phyloP scores from a whole-genome alignment of 2,329 filamentous ascomycete species.

The Penicillium sp. region DNA sequence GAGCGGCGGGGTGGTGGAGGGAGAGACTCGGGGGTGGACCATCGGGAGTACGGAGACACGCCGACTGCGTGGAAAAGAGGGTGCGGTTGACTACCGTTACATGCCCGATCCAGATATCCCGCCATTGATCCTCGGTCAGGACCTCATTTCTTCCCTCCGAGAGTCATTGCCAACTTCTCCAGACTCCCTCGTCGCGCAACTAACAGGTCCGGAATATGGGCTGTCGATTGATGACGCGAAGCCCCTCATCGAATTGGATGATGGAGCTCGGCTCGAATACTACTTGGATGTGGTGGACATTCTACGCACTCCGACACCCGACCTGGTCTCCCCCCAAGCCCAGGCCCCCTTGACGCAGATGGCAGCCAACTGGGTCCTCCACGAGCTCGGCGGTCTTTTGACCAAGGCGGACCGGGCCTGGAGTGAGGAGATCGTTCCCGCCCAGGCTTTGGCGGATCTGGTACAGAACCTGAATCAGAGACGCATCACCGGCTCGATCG shows the following conservation, averaged over 20 bases:
- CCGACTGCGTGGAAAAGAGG: constrained; percentile 82
- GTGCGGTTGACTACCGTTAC: constrained; percentile 94
- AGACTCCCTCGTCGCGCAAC: constrained; percentile 59
- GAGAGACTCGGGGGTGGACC: constrained; percentile 91
- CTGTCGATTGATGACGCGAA: constrained; percentile 77
- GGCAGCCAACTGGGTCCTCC: constrained; percentile 64
- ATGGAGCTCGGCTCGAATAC: constrained; percentile 74
- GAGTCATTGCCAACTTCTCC: constrained; percentile 63
- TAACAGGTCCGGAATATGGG: constrained; percentile 57
- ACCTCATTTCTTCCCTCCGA: constrained; percentile 61
- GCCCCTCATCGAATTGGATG: constrained; percentile 69
- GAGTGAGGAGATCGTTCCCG: constrained; percentile 36
- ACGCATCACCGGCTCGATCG: constrained; percentile 50
- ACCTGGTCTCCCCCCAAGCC: constrained; percentile 22
- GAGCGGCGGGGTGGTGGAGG: constrained; percentile 64
- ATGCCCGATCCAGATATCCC: constrained; percentile 94
- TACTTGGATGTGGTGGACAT: constrained; percentile 50
- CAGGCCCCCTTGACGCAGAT: constrained; percentile 40
- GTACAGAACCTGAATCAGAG: constrained; percentile 41
- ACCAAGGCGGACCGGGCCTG: constrained; percentile 47
- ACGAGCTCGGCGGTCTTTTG: constrained; percentile 64
- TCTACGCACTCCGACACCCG: constrained; percentile 25
- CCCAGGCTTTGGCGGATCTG: constrained; percentile 41
- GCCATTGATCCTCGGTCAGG: constrained; percentile 66
- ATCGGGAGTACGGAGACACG: constrained; percentile 76